phyloP scores from a whole-genome alignment of 2,329 filamentous ascomycete genomes.

The Helminthosporium solani region DNA sequence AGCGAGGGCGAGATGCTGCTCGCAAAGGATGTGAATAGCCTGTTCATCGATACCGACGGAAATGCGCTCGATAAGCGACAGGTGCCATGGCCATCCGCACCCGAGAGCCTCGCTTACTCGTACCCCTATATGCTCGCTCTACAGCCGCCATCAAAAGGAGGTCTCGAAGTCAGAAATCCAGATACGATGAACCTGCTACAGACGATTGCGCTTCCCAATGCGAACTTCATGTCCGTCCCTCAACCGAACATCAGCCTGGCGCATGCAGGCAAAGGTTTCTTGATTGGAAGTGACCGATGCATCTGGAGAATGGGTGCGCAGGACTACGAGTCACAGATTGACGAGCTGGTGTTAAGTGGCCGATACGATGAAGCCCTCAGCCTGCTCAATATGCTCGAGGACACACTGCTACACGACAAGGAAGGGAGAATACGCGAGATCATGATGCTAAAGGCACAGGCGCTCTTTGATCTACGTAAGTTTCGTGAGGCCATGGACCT shows the following conservation, averaged over 20 bases:
- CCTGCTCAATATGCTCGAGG: slow-evolving; percentile 84
- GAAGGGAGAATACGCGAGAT: slow-evolving; percentile 75
- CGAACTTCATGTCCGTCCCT: slow-evolving; percentile 83
- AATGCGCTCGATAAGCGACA: slow-evolving; percentile 80
- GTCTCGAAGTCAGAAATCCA: slow-evolving; percentile 87
- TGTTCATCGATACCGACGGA: slow-evolving; percentile 84
- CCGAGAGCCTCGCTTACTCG: slow-evolving; percentile 90
- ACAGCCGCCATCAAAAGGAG: slow-evolving; percentile 78
- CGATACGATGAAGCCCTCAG: slow-evolving; percentile 91
- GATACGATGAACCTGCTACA: slow-evolving; percentile 89
- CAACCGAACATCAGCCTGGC: slow-evolving; percentile 92
- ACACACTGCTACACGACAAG: slow-evolving; percentile 84
- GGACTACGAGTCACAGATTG: slow-evolving; percentile 86
- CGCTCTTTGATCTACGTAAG: slow-evolving; percentile 76
- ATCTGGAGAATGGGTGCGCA: slow-evolving; percentile 97
- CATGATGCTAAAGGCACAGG: slow-evolving; percentile 88
- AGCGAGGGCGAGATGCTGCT: slow-evolving; percentile 82
- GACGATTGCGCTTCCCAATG: slow-evolving; percentile 76
- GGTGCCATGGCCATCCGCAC: slow-evolving; percentile 86
- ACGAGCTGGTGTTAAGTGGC: slow-evolving; percentile 71
- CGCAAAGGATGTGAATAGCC: slow-evolving; percentile 96
- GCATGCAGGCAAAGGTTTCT: slow-evolving; percentile 92
- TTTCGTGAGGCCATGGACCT: slow-evolving; percentile 86
- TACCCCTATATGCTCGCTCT: slow-evolving; percentile 93
- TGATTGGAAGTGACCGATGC: slow-evolving; percentile 85